These are phyloP conservation scores for Tetrastigma voinierianum DNA, from an alignment of 164 flowering plant genomes.

Conservation along the genomic window DNA sequence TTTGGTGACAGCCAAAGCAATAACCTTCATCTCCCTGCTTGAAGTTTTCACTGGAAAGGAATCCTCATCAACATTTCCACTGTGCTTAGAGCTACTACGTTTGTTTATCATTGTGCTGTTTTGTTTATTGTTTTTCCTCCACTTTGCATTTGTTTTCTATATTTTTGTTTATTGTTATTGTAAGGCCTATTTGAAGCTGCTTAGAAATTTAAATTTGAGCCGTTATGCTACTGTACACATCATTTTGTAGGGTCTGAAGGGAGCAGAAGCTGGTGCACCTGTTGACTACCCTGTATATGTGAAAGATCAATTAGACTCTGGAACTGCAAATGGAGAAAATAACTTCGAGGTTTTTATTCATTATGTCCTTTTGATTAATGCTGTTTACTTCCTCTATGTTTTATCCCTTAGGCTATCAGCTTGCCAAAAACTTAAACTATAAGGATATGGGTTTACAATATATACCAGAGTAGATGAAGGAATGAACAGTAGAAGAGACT, in stretches of 20 bases:
- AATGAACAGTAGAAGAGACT: too few relatives aligned
- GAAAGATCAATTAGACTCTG: conserved; percentile 15
- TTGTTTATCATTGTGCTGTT: neutral
- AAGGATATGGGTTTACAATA: too few relatives aligned
- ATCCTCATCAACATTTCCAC: neutral
- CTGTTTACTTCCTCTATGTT: neutral
- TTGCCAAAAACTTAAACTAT: too few relatives aligned
- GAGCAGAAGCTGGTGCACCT: conserved; percentile 13
- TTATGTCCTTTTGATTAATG: neutral
- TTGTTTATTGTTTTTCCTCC: neutral
- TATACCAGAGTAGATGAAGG: too few relatives aligned
- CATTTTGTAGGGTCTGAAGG: conserved; percentile 23
- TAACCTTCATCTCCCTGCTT: neutral
- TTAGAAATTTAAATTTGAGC: neutral
- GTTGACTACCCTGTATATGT: conserved; percentile 2
- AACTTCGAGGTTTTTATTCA: conserved; percentile 38
- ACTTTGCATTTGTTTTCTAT: neutral
- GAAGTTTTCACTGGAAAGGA: neutral
- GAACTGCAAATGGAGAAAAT: conserved; percentile 12
- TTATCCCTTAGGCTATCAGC: too few relatives aligned
- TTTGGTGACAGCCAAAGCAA: neutral
- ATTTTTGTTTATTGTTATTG: neutral
- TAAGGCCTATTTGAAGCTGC: neutral
- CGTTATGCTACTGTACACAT: neutral
- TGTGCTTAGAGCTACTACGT: neutral